Percentiles rank a stretch among this genome's conserved stretches.
These are phyloP conservation scores for Metschnikowia koreensis DNA, from an alignment of 805 yeast species.

Conservation along the genomic window DNA sequence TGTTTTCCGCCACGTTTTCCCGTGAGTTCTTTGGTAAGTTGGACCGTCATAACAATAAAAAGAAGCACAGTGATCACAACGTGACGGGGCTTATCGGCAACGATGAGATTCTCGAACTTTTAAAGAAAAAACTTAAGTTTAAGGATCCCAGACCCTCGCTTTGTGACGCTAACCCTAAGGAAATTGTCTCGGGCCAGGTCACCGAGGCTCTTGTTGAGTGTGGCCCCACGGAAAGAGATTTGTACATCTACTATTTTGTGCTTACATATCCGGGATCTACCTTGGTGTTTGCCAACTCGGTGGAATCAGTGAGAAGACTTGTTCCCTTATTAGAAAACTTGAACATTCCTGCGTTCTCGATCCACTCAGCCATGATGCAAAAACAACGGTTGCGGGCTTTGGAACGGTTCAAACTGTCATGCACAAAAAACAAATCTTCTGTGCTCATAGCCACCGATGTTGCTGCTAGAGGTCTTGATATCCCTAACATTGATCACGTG, in stretches of 20 bases:
- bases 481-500: conserved; percentile 86
- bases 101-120: conserved; percentile 61
- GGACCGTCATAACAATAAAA: conserved; percentile 30
- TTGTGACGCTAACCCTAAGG: conserved; percentile 84
- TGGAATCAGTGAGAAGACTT: conserved; percentile 87
- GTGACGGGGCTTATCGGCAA: conserved; percentile 33
- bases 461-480: conserved; percentile 97
- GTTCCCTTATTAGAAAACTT: conserved; percentile 72
- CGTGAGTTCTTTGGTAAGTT: conserved; percentile 78
- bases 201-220: conserved; percentile 90
- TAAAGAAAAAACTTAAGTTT: conserved; percentile 71
- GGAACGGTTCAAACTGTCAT: conserved; percentile 69
- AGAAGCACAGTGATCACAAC: conserved; percentile 16
- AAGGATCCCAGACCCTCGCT: conserved; percentile 62
- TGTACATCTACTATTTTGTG: conserved; percentile 83
- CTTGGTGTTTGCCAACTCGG: conserved; percentile 90
- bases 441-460: conserved; percentile 94
- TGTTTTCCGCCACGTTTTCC: conserved; percentile 94
- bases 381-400: conserved; percentile 84
- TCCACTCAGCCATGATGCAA: conserved; percentile 94
- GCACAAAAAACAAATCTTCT: conserved; percentile 47
- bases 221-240: conserved; percentile 84
- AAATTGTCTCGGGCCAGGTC: conserved; percentile 69
- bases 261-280: conserved; percentile 86
- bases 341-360: conserved; percentile 65